A percentile compares a stretch with the other conserved stretches of the same genome.
phyloP scores from a whole-genome alignment of 768 basidiomycete genomes.

The Leccinum uliginosum region DNA sequence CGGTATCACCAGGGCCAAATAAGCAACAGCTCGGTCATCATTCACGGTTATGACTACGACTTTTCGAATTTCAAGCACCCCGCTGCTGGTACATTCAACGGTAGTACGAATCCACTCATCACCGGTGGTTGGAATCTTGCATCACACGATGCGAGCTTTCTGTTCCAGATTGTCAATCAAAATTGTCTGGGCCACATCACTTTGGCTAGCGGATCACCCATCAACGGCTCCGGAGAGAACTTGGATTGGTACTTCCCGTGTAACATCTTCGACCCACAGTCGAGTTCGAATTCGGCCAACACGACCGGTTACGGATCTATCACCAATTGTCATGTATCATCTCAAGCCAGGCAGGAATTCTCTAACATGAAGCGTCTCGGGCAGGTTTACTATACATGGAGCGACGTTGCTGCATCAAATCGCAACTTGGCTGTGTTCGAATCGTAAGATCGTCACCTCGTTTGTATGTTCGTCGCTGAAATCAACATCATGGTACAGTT shows the following conservation, averaged over 20 bases:
- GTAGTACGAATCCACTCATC: conserved; percentile 78
- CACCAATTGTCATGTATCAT: conserved; percentile 70
- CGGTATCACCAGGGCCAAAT: conserved; percentile 79
- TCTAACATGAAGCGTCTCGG: conserved; percentile 54
- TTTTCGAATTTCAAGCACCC: conserved; percentile 87
- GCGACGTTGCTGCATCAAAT: conserved; percentile 60
- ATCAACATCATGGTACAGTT: conserved; percentile 38
- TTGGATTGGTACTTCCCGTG: conserved; percentile 98
- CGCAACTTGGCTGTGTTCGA: conserved; percentile 93
- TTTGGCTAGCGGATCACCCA: conserved; percentile 63
- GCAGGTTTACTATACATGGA: conserved; percentile 94
- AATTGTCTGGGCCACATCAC: conserved; percentile 78
- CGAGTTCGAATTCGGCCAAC: conserved; percentile 49
- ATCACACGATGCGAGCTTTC: conserved; percentile 87
- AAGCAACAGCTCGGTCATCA: conserved; percentile 77
- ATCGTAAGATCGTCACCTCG: conserved; percentile 55
- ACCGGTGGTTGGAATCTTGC: conserved; percentile 70
- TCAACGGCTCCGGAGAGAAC: conserved; percentile 53
- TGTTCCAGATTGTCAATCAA: conserved; percentile 91
- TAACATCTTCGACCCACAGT: conserved; percentile 79
- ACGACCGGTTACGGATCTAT: conserved; percentile 58
- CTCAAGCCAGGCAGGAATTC: conserved; percentile 51
- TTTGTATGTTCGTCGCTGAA: conserved; percentile 1
- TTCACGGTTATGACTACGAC: conserved; percentile 93
- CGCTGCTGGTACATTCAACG: conserved; percentile 63